These are phyloP conservation scores for Teunomyces gatunensis DNA, from an alignment of 805 yeast genomes.

Conservation along the genomic window DNA sequence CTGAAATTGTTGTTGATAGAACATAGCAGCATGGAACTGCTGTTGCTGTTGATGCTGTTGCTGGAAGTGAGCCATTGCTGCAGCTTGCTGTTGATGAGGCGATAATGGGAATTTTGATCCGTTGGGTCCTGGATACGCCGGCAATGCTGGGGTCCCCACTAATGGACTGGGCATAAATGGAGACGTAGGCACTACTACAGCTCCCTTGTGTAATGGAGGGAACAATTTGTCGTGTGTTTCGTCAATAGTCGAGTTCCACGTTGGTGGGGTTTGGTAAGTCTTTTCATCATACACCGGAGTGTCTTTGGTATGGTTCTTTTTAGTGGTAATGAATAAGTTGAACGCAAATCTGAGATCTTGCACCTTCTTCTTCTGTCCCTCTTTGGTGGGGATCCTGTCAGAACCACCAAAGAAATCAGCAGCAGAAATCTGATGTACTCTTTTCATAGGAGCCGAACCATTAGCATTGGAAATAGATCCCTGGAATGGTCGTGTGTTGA, in stretches of 20 bases:
- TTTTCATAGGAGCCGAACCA: neutral
- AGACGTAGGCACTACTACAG: constrained; percentile 13
- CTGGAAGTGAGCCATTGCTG: constrained; percentile 32
- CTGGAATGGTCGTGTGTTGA: constrained; percentile 32
- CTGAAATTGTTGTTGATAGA: constrained; percentile 35
- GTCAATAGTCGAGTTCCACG: constrained; percentile 64
- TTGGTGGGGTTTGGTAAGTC: constrained; percentile 73
- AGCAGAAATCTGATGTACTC: constrained; percentile 37
- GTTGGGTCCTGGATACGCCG: constrained; percentile 15
- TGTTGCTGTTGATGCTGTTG: constrained; percentile 22
- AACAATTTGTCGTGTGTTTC: constrained; percentile 54
- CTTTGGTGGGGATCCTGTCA: constrained; percentile 36
- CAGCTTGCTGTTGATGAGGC: constrained; percentile 27
- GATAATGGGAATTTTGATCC: constrained; percentile 25
- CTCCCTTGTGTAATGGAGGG: constrained; percentile 31
- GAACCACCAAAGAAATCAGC: constrained; percentile 43
- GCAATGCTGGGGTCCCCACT: constrained; percentile 21
- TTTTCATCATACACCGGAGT: constrained; percentile 46
- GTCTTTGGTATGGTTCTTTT: constrained; percentile 26
- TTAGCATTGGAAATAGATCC: constrained; percentile 17
- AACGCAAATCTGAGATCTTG: constrained; percentile 44
- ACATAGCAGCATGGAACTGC: constrained; percentile 37
- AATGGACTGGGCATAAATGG: constrained; percentile 34
- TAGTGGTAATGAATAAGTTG: constrained; percentile 51
- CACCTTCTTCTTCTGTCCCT: constrained; percentile 31